Evolutionary conservation across 305 asterid genomes (phyloP), one percentile per base, ranked within the genome.

Genomic region (Fraxinus albicans): DNA sequence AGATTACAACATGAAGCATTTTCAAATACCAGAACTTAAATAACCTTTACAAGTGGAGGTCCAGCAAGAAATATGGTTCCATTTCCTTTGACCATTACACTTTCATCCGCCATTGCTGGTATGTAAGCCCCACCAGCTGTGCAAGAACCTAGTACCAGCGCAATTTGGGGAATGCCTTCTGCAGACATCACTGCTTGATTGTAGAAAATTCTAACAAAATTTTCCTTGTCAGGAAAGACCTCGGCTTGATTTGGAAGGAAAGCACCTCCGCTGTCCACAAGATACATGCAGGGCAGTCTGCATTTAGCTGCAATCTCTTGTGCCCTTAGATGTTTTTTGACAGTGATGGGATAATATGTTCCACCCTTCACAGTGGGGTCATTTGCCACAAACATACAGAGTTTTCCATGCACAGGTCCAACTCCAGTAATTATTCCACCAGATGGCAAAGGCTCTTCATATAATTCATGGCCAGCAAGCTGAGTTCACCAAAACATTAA

Each of bases 41-140:
- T 81, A 85, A 95, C 99, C 99, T 96, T 96, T 81, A 94, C 99
- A 79, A 96, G 98, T 65, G 99, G 99, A 86, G 99, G 99, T 60
- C 99, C 99, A 75, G 99, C 99, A 79, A 96, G 93, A 92, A 94
- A 96, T 85, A 96, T 93, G 83, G 99, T 94, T 83, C 99, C 98
- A 78, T 93, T 94, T 81, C 98, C 98, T 89, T 92, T 92, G 80
- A 96, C 99, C 98, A 96, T 96, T 65, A 96, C 98, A 36, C 98
- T 96, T 88, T 94, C 98, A 91, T 96, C 99, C 55, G 99, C 99
- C 98, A 96, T 96, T 38, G 99, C 98, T 75, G 99, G 98, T 85
- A 96, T 96, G 84, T 96, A 96, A 84, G 99, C 99, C 80, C 99
- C 99, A 83, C 99, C 98, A 65, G 98, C 99, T 5, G 99, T 96